Conservation (phyloP, 2,329 filamentous ascomycete species). For the Monilinia polystroma region DNA sequence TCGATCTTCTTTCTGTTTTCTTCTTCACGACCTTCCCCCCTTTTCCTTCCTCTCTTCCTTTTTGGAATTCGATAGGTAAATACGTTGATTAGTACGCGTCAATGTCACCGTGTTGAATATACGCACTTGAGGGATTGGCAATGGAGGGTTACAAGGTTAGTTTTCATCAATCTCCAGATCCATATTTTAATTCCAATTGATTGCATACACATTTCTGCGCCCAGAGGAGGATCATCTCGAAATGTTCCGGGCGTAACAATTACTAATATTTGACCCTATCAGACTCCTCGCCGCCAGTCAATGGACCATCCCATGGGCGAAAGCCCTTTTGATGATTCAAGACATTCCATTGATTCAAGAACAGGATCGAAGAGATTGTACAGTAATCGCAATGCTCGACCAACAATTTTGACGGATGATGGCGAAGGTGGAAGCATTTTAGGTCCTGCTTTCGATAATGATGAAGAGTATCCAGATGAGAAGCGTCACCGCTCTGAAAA, state of each 20-base stretch:
- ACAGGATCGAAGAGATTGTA: slow-evolving; percentile 39
- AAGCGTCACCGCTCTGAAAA: slow-evolving; percentile 47
- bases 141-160: slow-evolving; percentile 24
- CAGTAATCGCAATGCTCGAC: slow-evolving; percentile 37
- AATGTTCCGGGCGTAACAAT: background rate
- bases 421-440: slow-evolving; percentile 39
- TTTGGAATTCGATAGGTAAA: background rate
- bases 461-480: slow-evolving; percentile 38
- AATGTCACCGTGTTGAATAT: slow-evolving; percentile 19
- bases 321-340: slow-evolving; percentile 18
- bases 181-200: slow-evolving; percentile 10
- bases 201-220: slow-evolving; percentile 14
- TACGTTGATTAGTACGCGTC: slow-evolving; percentile 12
- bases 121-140: slow-evolving; percentile 16
- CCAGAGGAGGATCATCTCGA: background rate
- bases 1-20: background rate
- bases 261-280: slow-evolving; percentile 1
- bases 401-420: slow-evolving; percentile 30
- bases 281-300: slow-evolving; percentile 25
- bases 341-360: slow-evolving; percentile 20
- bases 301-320: slow-evolving; percentile 25
- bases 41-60: background rate
- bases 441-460: slow-evolving; percentile 26
- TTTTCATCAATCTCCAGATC: slow-evolving; percentile 4
- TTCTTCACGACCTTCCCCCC: background rate